A percentile compares a stretch with the other conserved stretches of the same genome.
Conservation (phyloP, 139 green algal genomes). For the Volvox africanus region DNA sequence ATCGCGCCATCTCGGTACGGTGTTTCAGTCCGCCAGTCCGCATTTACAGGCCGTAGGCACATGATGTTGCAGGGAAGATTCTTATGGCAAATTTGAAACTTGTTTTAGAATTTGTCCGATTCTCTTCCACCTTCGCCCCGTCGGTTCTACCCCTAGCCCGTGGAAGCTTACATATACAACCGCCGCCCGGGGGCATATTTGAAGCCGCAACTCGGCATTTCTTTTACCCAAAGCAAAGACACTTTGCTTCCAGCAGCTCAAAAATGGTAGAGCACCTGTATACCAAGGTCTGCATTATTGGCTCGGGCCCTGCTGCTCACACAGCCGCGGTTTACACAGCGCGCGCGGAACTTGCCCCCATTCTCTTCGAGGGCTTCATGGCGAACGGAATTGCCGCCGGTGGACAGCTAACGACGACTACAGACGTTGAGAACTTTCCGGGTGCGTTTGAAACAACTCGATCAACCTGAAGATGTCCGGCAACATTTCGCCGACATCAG, state of each 20-base stretch:
- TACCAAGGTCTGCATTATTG: constrained; percentile 87
- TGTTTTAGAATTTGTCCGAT: background rate
- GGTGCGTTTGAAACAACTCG: constrained; percentile 47
- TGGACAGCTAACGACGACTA: constrained; percentile 86
- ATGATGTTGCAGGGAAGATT: background rate
- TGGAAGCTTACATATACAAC: background rate
- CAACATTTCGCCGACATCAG: background rate
- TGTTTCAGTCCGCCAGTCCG: background rate
- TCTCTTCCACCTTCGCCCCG: background rate
- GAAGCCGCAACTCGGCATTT: background rate
- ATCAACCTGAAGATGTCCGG: background rate
- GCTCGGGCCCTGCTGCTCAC: constrained; percentile 88
- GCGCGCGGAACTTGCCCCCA: constrained; percentile 81
- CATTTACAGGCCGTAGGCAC: background rate
- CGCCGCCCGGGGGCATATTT: too few relatives aligned
- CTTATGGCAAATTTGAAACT: constrained; percentile 5
- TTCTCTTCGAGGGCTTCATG: constrained; percentile 83
- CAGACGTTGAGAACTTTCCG: constrained; percentile 88
- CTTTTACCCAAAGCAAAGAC: background rate
- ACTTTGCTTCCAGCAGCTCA: background rate
- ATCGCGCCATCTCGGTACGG: background rate
- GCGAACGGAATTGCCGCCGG: constrained; percentile 87
- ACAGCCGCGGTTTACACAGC: constrained; percentile 85
- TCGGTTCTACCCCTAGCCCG: background rate
- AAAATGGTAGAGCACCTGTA: constrained; percentile 53